Percentiles rank a stretch among this genome's conserved stretches.
These are phyloP conservation scores for Phyllosticta ampelicida DNA, from an alignment of 2,329 filamentous ascomycete species.

Conservation along the genomic window DNA sequence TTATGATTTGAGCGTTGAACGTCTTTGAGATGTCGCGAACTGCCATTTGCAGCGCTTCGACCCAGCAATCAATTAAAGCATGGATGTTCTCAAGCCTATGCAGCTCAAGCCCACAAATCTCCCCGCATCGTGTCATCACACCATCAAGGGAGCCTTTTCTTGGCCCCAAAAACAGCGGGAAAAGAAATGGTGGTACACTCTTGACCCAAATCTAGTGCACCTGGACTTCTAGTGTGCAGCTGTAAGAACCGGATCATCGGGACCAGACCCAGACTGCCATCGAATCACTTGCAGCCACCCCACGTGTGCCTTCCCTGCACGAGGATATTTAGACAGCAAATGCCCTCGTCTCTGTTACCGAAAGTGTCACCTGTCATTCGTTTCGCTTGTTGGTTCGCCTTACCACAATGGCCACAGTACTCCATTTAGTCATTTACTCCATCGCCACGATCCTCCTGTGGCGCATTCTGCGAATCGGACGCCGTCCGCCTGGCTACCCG, in stretches of 20 bases:
- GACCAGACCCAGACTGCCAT: background rate
- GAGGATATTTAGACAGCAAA: too few species aligned
- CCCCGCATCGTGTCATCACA: background rate
- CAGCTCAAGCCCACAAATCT: background rate
- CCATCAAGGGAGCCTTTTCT: background rate
- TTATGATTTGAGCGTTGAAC: background rate
- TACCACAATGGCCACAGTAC: background rate
- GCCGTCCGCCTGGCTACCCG: constrained; percentile 29
- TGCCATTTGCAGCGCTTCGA: background rate
- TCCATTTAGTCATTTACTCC: background rate
- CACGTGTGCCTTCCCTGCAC: too few species aligned
- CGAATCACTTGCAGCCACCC: too few species aligned
- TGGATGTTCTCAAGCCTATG: background rate
- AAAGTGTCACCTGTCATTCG: background rate
- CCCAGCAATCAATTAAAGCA: background rate
- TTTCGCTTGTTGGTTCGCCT: too few species aligned
- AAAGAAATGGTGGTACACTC: background rate
- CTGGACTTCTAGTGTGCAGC: too few species aligned
- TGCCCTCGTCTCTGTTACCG: too few species aligned
- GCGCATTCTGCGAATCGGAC: constrained; percentile 10
- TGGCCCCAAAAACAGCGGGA: background rate
- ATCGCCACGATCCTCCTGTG: background rate
- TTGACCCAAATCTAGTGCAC: too few species aligned
- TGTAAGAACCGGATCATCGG: background rate
- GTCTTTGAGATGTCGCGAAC: background rate